Conservation (phyloP, 2,329 filamentous ascomycete species). For the Neurospora crassa region DNA sequence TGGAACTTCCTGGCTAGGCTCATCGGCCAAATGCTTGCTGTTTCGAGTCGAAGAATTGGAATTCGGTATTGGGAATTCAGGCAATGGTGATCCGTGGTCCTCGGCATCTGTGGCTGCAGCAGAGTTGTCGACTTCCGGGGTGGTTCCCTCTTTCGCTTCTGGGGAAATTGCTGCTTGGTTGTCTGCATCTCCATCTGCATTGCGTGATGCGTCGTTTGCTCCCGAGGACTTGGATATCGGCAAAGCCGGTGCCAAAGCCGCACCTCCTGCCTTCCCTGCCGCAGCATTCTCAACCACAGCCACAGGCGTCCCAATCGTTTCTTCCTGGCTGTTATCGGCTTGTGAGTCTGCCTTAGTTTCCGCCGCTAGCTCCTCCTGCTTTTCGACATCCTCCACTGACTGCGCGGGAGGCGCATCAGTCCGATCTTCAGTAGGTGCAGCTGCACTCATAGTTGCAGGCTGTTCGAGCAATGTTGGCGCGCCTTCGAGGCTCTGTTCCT, state of each 20-base stretch:
- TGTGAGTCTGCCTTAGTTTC: neutral
- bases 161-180: slow-evolving; percentile 1
- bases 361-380: slow-evolving; percentile 4
- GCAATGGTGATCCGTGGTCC: slow-evolving; percentile 14
- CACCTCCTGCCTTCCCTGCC: neutral
- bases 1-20: slow-evolving; percentile 12
- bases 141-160: neutral
- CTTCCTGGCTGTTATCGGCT: neutral
- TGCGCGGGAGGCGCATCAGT: neutral
- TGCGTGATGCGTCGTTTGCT: slow-evolving; percentile 5
- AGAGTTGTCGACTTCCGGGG: neutral
- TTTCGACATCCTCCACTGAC: neutral
- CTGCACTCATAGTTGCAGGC: slow-evolving; percentile 1
- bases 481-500: slow-evolving; percentile 21
- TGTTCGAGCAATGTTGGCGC: neutral
- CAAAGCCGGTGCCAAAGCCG: slow-evolving; percentile 6
- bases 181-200: slow-evolving; percentile 2
- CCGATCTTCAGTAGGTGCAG: neutral
- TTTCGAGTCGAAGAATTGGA: slow-evolving; percentile 36
- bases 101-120: neutral
- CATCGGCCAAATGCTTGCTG: slow-evolving; percentile 18
- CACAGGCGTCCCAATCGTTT: slow-evolving; percentile 3
- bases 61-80: slow-evolving; percentile 24
- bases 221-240: slow-evolving; percentile 20
- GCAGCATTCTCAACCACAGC: slow-evolving; percentile 3